A percentile compares a stretch with the other conserved stretches of the same genome.
These are phyloP conservation scores for Pichia exigua DNA, from an alignment of 805 yeast species.

Conservation along the genomic window DNA sequence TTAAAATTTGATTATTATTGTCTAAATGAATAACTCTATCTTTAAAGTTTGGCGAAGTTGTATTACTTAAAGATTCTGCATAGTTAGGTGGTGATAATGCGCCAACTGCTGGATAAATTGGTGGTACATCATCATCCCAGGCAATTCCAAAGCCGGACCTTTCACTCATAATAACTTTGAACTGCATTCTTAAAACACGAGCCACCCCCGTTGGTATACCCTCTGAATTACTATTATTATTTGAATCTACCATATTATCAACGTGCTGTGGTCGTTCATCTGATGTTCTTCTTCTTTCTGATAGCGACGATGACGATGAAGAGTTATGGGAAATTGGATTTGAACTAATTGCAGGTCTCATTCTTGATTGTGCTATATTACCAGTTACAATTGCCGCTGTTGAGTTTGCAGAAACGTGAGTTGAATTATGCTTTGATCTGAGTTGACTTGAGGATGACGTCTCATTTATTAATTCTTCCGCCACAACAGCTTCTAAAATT, in stretches of 20 bases:
- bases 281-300: slow-evolving; percentile 1
- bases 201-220: slow-evolving; percentile 94
- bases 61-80: slow-evolving; percentile 26
- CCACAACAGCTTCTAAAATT: slow-evolving; percentile 84
- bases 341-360: neutral
- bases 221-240: slow-evolving; percentile 27
- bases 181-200: slow-evolving; percentile 89
- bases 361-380: slow-evolving; percentile 1
- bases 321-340: neutral
- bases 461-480: slow-evolving; percentile 66
- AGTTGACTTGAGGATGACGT: slow-evolving; percentile 13
- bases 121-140: slow-evolving; percentile 99
- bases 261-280: slow-evolving; percentile 16
- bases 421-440: slow-evolving; percentile 14
- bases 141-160: slow-evolving; percentile 93
- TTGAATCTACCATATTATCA: slow-evolving; percentile 24
- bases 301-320: neutral
- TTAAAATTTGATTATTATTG: neutral
- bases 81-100: slow-evolving; percentile 86
- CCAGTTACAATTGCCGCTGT: slow-evolving; percentile 12
- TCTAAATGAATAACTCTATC: slow-evolving; percentile 20
- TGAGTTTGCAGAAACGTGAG: slow-evolving; percentile 11
- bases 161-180: slow-evolving; percentile 74
- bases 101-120: slow-evolving; percentile 79
- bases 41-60: slow-evolving; percentile 13